phyloP scores from a whole-genome alignment of 768 basidiomycete species.

The Leccinum pellstonianum region DNA sequence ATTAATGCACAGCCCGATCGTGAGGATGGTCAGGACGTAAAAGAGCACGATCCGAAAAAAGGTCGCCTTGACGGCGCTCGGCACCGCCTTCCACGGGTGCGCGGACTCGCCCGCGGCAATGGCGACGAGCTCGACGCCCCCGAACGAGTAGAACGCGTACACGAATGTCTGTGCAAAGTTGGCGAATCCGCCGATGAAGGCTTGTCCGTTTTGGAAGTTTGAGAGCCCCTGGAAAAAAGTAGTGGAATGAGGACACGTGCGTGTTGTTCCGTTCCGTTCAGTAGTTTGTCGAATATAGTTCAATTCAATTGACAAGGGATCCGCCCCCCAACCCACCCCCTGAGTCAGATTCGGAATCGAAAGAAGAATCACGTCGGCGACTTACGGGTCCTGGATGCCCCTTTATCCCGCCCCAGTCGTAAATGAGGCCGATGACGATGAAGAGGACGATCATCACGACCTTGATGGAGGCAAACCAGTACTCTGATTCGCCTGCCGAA shows the following conservation, averaged over 20 bases:
- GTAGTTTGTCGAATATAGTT: not conserved
- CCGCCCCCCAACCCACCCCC: not conserved
- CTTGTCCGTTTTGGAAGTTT: constrained; percentile 49
- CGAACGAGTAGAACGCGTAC: constrained; percentile 69
- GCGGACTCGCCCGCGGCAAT: constrained; percentile 71
- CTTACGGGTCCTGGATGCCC: constrained; percentile 57
- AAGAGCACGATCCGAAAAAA: constrained; percentile 67
- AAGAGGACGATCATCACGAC: constrained; percentile 61
- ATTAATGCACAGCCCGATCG: constrained; percentile 66
- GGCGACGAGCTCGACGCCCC: constrained; percentile 68
- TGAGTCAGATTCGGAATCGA: not conserved
- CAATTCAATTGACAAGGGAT: not conserved
- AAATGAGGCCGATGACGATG: constrained; percentile 61
- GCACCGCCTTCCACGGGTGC: constrained; percentile 61
- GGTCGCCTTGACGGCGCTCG: constrained; percentile 63
- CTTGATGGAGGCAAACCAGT: constrained; percentile 66
- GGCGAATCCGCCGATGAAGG: constrained; percentile 53
- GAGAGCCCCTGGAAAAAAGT: constrained; percentile 43
- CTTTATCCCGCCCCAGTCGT: constrained; percentile 59
- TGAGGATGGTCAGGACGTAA: constrained; percentile 61
- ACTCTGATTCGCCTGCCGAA: constrained; percentile 53
- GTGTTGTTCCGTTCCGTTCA: not conserved
- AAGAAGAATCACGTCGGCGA: constrained; percentile 2
- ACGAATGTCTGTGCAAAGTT: constrained; percentile 59
- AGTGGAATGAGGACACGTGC: not conserved